phyloP scores from a whole-genome alignment of 2,329 filamentous ascomycete genomes.

The Ascochyta rabiei region DNA sequence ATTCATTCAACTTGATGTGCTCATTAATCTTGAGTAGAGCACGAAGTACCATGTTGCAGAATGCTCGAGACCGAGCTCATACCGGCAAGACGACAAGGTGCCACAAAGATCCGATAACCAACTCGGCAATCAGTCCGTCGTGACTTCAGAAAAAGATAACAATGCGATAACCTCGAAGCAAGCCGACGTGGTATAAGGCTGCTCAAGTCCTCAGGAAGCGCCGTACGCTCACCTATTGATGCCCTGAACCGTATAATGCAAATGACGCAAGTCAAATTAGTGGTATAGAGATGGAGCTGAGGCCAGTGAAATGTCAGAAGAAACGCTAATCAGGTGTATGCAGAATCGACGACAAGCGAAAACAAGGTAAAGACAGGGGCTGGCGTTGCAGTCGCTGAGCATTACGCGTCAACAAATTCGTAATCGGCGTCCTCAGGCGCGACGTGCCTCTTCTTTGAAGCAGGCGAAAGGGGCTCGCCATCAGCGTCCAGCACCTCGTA shows the following conservation, averaged over 20 bases:
- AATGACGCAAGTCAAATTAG: conserved; percentile 25
- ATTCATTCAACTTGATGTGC: conserved; percentile 38
- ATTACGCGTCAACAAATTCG: conserved; percentile 47
- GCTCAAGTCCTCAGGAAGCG: conserved; percentile 53
- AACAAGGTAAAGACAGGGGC: conserved; percentile 10
- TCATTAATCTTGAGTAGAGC: conserved; percentile 18
- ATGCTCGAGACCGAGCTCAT: conserved; percentile 21
- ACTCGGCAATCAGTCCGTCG: not conserved
- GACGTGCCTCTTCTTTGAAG: conserved; percentile 40
- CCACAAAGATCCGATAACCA: not conserved
- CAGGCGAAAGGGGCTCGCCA: conserved; percentile 47
- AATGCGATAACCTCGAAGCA: conserved; percentile 25
- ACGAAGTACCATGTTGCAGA: conserved; percentile 13
- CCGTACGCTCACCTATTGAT: conserved; percentile 51
- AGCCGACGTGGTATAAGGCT: conserved; percentile 44
- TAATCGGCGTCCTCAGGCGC: conserved; percentile 50
- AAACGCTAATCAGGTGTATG: conserved; percentile 34
- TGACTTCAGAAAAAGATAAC: conserved; percentile 19
- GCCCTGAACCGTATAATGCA: conserved; percentile 46
- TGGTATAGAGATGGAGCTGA: conserved; percentile 26
- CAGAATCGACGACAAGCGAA: conserved; percentile 26
- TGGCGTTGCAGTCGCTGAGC: not conserved
- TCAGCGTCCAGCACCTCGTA: conserved; percentile 60
- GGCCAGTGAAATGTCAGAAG: conserved; percentile 23
- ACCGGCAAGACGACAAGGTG: conserved; percentile 21